These are phyloP conservation scores for Blastocystis sp. DNA, from an alignment of 352 stramenopile genomes.

Conservation along the genomic window DNA sequence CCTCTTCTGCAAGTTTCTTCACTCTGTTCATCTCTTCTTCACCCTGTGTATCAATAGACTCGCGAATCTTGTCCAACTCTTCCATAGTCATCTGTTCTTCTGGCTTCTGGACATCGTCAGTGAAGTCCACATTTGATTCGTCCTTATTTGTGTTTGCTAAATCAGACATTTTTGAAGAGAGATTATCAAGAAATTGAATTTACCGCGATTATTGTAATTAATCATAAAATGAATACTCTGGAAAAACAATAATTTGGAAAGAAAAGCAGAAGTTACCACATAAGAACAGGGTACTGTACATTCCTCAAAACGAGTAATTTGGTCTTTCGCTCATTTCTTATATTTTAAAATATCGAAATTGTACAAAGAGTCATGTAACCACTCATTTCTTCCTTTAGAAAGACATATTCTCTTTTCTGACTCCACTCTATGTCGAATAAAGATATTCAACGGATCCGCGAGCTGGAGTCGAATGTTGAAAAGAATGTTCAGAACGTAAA, in stretches of 20 bases:
- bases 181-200: neutral
- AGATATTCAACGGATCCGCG: conserved; percentile 27
- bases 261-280: too few relatives aligned
- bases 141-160: neutral
- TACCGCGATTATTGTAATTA: neutral
- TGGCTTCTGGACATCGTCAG: neutral
- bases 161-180: conserved; percentile 7
- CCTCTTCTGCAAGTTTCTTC: conserved; percentile 23
- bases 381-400: too few relatives aligned
- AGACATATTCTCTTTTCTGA: neutral
- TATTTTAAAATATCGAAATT: neutral
- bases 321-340: too few relatives aligned
- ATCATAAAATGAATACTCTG: neutral
- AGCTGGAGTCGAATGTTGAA: conserved; percentile 34
- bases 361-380: neutral
- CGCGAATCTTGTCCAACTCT: neutral
- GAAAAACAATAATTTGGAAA: too few relatives aligned
- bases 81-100: neutral
- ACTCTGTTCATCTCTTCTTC: neutral
- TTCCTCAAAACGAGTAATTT: too few relatives aligned
- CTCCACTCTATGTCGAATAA: neutral
- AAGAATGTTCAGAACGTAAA: conserved; percentile 62
- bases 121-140: conserved; percentile 38
- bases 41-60: conserved; percentile 13
- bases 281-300: too few relatives aligned